Evolutionary conservation across 2,329 filamentous ascomycete species (phyloP).

Genomic region (Fusarium domesticum): DNA sequence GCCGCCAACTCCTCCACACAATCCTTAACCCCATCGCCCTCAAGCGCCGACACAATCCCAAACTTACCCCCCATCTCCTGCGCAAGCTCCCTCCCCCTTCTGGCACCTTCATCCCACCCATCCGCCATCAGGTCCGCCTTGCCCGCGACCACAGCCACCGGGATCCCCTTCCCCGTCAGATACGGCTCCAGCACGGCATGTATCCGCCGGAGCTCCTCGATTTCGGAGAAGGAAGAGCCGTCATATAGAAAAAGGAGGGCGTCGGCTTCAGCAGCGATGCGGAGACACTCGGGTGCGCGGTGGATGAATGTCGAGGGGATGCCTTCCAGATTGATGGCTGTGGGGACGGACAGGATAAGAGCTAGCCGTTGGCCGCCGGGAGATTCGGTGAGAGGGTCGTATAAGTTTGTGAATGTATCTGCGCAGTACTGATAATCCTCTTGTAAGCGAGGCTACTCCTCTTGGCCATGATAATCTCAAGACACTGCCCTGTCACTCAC

Average conservation of each 20-base stretch:
- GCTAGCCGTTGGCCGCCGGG: slow-evolving; percentile 13
- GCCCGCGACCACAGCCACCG: slow-evolving; percentile 14
- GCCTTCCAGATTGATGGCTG: slow-evolving; percentile 15
- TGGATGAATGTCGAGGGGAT: slow-evolving; percentile 15
- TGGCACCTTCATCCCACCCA: slow-evolving; percentile 14
- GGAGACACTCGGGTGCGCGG: slow-evolving; percentile 4
- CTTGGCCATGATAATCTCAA: too few species aligned
- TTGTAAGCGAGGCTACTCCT: background rate
- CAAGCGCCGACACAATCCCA: slow-evolving; percentile 16
- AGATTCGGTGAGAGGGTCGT: slow-evolving; percentile 17
- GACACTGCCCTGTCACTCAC: slow-evolving; percentile 3
- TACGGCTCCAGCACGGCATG: slow-evolving; percentile 9
- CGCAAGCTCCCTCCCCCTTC: slow-evolving; percentile 15
- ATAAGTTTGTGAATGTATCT: slow-evolving; percentile 16
- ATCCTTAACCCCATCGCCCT: slow-evolving; percentile 21
- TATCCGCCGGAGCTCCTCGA: slow-evolving; percentile 14
- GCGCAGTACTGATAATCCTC: slow-evolving; percentile 11
- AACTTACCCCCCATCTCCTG: slow-evolving; percentile 13
- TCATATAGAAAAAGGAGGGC: slow-evolving; percentile 19
- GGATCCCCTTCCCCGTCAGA: slow-evolving; percentile 3
- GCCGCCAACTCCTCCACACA: slow-evolving; percentile 19
- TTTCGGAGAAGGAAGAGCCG: slow-evolving; percentile 4
- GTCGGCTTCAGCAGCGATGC: slow-evolving; percentile 13
- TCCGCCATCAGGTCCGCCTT: slow-evolving; percentile 15
- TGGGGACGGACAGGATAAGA: slow-evolving; percentile 10